Conservation (phyloP, 805 yeast species). For the Starmera pachycereana region DNA sequence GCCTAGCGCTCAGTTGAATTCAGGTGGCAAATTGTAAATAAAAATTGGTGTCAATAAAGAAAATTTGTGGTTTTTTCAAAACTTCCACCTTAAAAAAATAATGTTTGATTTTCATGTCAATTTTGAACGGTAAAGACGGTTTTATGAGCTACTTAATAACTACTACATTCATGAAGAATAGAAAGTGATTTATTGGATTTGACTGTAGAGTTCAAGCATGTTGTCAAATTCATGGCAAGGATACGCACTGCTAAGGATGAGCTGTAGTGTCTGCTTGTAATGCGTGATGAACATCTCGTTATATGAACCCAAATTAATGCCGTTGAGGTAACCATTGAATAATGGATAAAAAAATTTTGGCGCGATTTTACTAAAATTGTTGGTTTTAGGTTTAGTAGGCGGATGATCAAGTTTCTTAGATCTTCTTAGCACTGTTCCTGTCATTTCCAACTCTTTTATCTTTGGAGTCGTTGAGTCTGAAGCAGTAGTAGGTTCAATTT, state of each 20-base stretch:
- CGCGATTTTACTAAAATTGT: conserved; percentile 28
- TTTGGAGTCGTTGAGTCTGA: conserved; percentile 1
- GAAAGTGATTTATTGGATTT: conserved; percentile 7
- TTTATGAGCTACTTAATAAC: no score
- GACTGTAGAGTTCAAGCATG: conserved; percentile 21
- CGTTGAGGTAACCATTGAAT: conserved; percentile 41
- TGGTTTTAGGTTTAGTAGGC: conserved; percentile 9
- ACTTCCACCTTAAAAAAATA: no score
- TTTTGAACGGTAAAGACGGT: no score
- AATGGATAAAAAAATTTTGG: conserved; percentile 41
- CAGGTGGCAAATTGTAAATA: no score
- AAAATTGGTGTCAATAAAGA: no score
- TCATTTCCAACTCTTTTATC: conserved; percentile 4
- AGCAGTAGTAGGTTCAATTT: conserved; percentile 8
- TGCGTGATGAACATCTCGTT: conserved; percentile 42
- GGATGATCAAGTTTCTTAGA: conserved; percentile 19
- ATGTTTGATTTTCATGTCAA: no score
- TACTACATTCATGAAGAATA: no score
- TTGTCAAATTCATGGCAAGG: conserved; percentile 30
- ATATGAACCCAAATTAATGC: conserved; percentile 44
- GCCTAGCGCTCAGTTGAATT: no score
- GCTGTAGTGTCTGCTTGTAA: conserved; percentile 35
- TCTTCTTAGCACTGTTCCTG: conserved; percentile 18
- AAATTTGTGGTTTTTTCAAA: no score
- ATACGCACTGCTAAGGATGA: conserved; percentile 37